phyloP scores from a whole-genome alignment of 2,329 filamentous ascomycete genomes.

The Colletotrichum sp. region DNA sequence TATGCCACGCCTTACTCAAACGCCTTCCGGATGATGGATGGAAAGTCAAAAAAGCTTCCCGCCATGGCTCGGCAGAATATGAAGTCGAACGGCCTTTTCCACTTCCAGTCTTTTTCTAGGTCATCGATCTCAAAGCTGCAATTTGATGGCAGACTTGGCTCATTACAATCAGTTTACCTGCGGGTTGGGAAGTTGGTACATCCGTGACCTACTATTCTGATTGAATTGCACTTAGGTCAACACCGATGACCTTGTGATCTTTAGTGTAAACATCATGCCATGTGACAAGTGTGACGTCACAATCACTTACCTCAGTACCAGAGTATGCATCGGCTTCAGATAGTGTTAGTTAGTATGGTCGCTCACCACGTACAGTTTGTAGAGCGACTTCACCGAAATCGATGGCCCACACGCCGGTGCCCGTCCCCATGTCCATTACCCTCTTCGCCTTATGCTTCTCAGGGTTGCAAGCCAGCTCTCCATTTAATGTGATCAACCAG shows the following conservation, averaged over 20 bases:
- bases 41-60: conserved; percentile 27
- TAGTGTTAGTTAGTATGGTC: conserved; percentile 1
- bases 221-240: conserved; percentile 48
- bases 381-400: conserved; percentile 39
- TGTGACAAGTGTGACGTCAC: fast-evolving
- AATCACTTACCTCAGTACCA: conserved; percentile 26
- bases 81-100: conserved; percentile 42
- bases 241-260: conserved; percentile 34
- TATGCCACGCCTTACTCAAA: not conserved
- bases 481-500: conserved; percentile 33
- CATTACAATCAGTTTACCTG: not conserved
- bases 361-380: not conserved
- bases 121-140: conserved; percentile 52
- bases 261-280: not conserved
- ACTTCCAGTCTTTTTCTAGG: conserved; percentile 43
- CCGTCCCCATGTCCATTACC: conserved; percentile 52
- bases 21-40: not conserved
- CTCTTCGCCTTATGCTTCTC: conserved; percentile 25
- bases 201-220: conserved; percentile 31
- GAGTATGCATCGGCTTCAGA: conserved; percentile 30
- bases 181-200: not conserved
- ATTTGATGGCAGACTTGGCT: conserved; percentile 48
- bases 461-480: conserved; percentile 32
- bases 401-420: conserved; percentile 50
- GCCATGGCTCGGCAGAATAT: conserved; percentile 39